Evolutionary conservation across 2,329 filamentous ascomycete genomes (phyloP).

Genomic region (Madurella mycetomatis): DNA sequence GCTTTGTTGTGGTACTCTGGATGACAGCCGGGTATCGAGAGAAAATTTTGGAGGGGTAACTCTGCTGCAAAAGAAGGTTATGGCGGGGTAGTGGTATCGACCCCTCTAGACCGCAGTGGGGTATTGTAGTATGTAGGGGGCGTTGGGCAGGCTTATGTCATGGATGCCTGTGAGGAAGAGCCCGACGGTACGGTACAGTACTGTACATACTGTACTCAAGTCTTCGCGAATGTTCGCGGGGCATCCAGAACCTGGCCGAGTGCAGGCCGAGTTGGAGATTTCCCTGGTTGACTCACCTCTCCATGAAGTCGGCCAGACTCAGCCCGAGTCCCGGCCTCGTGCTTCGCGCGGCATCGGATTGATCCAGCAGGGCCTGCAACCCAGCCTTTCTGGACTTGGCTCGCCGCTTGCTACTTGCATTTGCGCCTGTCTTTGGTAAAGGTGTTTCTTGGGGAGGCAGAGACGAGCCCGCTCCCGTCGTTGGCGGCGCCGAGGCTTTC

Average conservation of each 20-base stretch:
- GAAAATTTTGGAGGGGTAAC: conserved; percentile 38
- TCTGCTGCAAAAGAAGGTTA: conserved; percentile 21
- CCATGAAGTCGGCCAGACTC: conserved; percentile 54
- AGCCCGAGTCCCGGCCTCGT: conserved; percentile 38
- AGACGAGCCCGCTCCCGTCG: conserved; percentile 1
- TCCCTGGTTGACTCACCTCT: conserved; percentile 20
- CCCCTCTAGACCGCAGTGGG: conserved; percentile 17
- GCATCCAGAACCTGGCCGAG: neutral
- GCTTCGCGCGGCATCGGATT: conserved; percentile 39
- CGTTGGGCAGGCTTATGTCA: conserved; percentile 31
- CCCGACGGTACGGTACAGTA: conserved; percentile 5
- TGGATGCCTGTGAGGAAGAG: conserved; percentile 15
- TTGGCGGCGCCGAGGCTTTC: conserved; percentile 22
- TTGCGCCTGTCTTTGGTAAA: conserved; percentile 33
- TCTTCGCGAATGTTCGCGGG: conserved; percentile 27
- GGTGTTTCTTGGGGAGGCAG: conserved; percentile 25
- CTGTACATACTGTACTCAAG: neutral
- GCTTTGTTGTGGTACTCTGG: conserved; percentile 33
- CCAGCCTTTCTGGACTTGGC: conserved; percentile 62
- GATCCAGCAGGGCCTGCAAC: conserved; percentile 60
- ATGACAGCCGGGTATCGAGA: neutral
- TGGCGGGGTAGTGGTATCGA: conserved; percentile 32
- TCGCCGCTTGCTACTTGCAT: conserved; percentile 60
- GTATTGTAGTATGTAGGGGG: neutral
- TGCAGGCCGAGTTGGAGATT: neutral